A percentile compares a stretch with the other conserved stretches of the same genome.
phyloP scores from a whole-genome alignment of 371 early-diverging fungal species.

The Rhizopus stolonifer region DNA sequence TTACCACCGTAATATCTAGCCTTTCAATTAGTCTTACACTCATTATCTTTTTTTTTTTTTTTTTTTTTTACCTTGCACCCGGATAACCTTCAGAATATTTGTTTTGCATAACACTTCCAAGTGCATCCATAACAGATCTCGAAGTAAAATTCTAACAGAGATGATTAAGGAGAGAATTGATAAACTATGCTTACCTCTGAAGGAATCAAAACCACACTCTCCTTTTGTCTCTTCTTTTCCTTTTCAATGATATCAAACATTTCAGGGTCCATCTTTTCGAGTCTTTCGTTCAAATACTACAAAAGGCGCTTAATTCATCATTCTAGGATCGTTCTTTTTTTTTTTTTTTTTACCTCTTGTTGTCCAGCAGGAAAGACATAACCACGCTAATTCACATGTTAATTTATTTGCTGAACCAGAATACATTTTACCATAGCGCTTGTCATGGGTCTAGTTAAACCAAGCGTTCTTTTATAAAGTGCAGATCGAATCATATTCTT shows the following conservation, averaged over 20 bases:
- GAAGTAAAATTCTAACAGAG: slow-evolving; percentile 99
- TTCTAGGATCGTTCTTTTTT: no score
- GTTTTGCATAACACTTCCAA: slow-evolving; percentile 98
- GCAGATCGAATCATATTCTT: slow-evolving; percentile 45
- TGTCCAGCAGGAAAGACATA: slow-evolving; percentile 67
- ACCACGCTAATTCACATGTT: slow-evolving; percentile 39
- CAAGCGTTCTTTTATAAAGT: slow-evolving; percentile 23
- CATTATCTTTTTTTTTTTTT: no score
- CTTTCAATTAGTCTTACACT: no score
- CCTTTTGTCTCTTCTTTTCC: slow-evolving; percentile 97
- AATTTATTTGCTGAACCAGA: neutral
- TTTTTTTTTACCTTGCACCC: slow-evolving; percentile 86
- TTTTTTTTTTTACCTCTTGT: slow-evolving; percentile 48
- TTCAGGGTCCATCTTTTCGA: slow-evolving; percentile 87
- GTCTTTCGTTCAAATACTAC: slow-evolving; percentile 68
- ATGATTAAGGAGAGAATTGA: no score
- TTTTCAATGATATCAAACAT: slow-evolving; percentile 91
- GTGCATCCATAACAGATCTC: slow-evolving; percentile 94
- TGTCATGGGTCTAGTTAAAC: slow-evolving; percentile 26
- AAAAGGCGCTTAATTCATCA: no score
- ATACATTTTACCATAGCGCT: slow-evolving; percentile 8
- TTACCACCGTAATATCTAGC: slow-evolving; percentile 98
- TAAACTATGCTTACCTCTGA: slow-evolving; percentile 95
- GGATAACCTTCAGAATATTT: slow-evolving; percentile 99
- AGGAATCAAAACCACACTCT: slow-evolving; percentile 93